Conservation (phyloP, 495 filamentous ascomycete species). For the Lasiosphaeriaceae sp. region DNA sequence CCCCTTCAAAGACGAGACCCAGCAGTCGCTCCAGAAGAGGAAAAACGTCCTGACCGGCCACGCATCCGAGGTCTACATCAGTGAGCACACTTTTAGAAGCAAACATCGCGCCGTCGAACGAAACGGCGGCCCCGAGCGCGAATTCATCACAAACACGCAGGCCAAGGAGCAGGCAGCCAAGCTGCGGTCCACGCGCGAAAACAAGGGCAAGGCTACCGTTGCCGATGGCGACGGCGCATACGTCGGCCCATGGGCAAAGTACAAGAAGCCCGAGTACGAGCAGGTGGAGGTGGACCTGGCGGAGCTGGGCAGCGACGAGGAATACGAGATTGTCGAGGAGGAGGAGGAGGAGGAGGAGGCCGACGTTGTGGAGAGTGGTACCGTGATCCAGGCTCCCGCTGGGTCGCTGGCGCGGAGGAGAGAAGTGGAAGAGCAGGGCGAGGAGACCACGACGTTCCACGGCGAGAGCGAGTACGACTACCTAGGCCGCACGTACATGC, state of each 20-base stretch:
- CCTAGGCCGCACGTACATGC: constrained; percentile 88
- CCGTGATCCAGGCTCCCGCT: constrained; percentile 45
- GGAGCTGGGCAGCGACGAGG: constrained; percentile 71
- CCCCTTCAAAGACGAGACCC: constrained; percentile 67
- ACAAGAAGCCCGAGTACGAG: constrained; percentile 62
- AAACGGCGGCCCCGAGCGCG: constrained; percentile 39
- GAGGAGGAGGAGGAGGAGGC: constrained; percentile 49
- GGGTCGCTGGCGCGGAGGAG: constrained; percentile 56
- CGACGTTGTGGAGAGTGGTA: constrained; percentile 52
- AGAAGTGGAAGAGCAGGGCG: constrained; percentile 54
- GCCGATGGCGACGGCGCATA: constrained; percentile 84
- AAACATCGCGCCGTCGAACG: constrained; percentile 74
- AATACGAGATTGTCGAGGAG: constrained; percentile 68
- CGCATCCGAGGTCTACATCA: constrained; percentile 83
- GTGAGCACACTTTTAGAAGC: constrained; percentile 79
- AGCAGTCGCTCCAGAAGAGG: constrained; percentile 55
- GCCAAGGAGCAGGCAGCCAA: constrained; percentile 65
- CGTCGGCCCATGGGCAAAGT: constrained; percentile 90
- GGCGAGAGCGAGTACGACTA: constrained; percentile 83
- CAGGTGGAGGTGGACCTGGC: constrained; percentile 51
- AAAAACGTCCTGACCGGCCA: constrained; percentile 89
- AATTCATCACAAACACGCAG: constrained; percentile 34
- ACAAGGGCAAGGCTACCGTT: constrained; percentile 75
- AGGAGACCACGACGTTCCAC: constrained; percentile 85
- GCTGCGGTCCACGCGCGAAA: constrained; percentile 67